Evolutionary conservation across 192 early-diverging fungal genomes (phyloP).

Genomic region (Backusella westeae): DNA sequence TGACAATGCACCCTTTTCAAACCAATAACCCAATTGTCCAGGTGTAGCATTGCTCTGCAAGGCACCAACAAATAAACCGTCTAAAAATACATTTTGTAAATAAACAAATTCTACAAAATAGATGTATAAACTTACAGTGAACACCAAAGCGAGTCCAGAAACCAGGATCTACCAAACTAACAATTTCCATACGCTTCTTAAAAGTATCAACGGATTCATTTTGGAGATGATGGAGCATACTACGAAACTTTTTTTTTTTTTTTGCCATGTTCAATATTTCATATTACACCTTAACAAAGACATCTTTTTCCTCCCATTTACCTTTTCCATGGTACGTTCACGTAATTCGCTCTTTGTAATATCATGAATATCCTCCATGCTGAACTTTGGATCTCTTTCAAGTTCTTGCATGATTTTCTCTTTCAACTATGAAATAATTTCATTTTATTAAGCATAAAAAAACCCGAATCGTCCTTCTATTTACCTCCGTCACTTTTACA

Average conservation of each 20-base stretch:
- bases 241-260: constrained; percentile 44
- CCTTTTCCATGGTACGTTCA: constrained; percentile 85
- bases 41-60: constrained; percentile 82
- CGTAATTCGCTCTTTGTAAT: constrained; percentile 73
- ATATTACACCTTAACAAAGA: neutral
- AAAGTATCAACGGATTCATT: constrained; percentile 71
- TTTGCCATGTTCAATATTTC: neutral
- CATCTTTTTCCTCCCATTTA: constrained; percentile 19
- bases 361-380: constrained; percentile 78
- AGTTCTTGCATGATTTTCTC: constrained; percentile 84
- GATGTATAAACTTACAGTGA: constrained; percentile 50
- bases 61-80: constrained; percentile 85
- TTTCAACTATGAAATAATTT: constrained; percentile 41
- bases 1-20: constrained; percentile 77
- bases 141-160: constrained; percentile 93
- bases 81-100: constrained; percentile 7
- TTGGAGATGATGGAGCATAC: constrained; percentile 68
- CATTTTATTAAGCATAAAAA: neutral
- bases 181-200: constrained; percentile 74
- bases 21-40: constrained; percentile 84
- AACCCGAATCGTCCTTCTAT: too few relatives aligned
- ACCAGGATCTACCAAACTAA: constrained; percentile 81
- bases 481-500: constrained; percentile 47
- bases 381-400: constrained; percentile 81
- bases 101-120: constrained; percentile 3